Evolutionary conservation across 306 rosid species (phyloP), one percentile per base, ranked within the genome.

Genomic region (Hippophae gyantsensis): DNA sequence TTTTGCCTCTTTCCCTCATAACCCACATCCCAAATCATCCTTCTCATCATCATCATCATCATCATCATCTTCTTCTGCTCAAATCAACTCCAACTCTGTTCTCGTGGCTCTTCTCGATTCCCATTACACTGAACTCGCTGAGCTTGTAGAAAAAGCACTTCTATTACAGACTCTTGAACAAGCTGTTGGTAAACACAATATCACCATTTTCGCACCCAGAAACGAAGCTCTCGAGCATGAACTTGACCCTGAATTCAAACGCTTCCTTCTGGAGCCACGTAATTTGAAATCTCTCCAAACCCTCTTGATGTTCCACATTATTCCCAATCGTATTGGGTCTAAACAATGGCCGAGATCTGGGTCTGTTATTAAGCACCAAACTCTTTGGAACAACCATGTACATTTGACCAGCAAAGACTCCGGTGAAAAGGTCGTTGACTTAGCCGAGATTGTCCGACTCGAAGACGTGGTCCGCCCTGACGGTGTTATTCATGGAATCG

Each of bases 101-200:
- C 96, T 92, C 57, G 95, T 92, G 0, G 96, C 99, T 0, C 96
- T 92, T 7, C 89, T 92, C 4, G 99, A 92, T 59, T 92, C 99
- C 6, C 99, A 76, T 46, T 92, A 92, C 79, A 92, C 96, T 0
- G 96, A 87, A 74, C 89, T 92, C 7, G 76, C 96, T 0, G 99
- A 92, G 73, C 93, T 92, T 12, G 99, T 92, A 0, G 99, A 92
- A 50, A 92, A 92, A 45, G 99, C 96, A 0, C 99, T 92, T 6
- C 78, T 92, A 0, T 74, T 92, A 1, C 96, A 85, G 12, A 86
- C 83, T 3, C 89, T 92, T 0, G 99, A 92, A 53, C 70, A 88
- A 0, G 89, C 96, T 0, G 88, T 92, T 0, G 88, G 85, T 1
- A 64, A 63, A 9, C 80, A 88, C 79, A 92, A 88, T 57, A 68